Evolutionary conservation across 140 eudicot species (phyloP).

Genomic region (Stevia rebaudiana): DNA sequence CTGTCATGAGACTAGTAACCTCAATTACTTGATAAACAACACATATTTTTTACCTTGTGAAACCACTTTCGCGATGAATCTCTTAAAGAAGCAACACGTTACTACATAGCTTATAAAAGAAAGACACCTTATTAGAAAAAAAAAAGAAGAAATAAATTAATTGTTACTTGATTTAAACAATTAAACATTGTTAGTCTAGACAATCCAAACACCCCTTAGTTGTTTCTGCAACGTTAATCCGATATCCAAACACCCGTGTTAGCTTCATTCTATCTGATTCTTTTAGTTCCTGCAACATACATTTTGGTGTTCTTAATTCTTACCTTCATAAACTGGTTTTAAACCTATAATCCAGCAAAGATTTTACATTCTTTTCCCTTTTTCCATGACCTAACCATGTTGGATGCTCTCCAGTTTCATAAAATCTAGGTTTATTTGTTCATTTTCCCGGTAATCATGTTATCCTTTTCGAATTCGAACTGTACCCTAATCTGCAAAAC

Average conservation of each 20-base stretch:
- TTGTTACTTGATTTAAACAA: too few species aligned
- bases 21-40: too few species aligned
- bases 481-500: constrained; percentile 14
- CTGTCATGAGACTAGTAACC: too few species aligned
- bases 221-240: background rate
- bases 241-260: background rate
- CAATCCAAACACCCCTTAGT: too few species aligned
- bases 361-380: background rate
- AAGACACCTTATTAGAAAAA: too few species aligned
- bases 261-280: constrained; percentile 12
- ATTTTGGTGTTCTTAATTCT: background rate
- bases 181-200: too few species aligned
- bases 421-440: constrained; percentile 1
- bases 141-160: too few species aligned
- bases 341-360: constrained; percentile 6
- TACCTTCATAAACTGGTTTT: background rate
- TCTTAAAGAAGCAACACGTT: too few species aligned
- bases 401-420: background rate
- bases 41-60: too few species aligned
- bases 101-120: too few species aligned
- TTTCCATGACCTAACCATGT: background rate
- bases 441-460: constrained; percentile 24
- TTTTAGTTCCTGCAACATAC: too few species aligned
- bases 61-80: too few species aligned
- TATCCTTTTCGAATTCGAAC: constrained; percentile 15